Base-by-base conservation (phyloP, 164 flowering plant genomes). In the Berberis vulgaris region DNA sequence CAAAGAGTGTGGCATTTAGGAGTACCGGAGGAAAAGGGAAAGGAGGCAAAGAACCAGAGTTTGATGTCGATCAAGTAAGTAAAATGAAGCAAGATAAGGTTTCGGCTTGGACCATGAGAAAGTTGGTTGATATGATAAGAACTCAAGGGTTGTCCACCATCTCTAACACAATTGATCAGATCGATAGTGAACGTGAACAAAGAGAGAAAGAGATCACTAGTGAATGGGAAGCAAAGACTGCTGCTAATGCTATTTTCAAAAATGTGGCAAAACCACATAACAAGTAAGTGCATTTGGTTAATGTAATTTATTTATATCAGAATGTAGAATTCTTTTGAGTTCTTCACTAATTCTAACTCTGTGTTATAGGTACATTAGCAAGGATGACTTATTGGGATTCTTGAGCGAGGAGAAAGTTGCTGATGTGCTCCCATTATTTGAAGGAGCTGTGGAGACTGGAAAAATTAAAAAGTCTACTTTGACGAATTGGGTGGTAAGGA, bases 91-190 rank as follows among this genome's bases (percentile, higher is more conserved):
- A 76, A 63, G 85, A 75, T 66, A 86, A 83, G 67, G 80, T 92
- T 26, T 89, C 98, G 52, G 88, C 96, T 61, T 86, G 89, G 89
- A 87, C 89, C 5, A 87, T 92, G 89, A 81, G 67, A 74, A 84
- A 82, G 63, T 64, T 89, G 65, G 71, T 85, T 47, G 70, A 75
- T 46, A 76, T 79, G 46, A 76, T 89, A 38, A 73, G 74, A 1
- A 77, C 69, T 60, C 69, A 89, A 9, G 84, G 85, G 13, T 67
- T 89, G 57, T 72, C 86, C 4, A 86, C 93, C 6, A 68, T 87
- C 41, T 78, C 88, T 0, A 65, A 74, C 59, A 52, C 78, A 2
- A 76, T 86, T 7, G 81, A 81, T 3, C 73, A 74, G 41, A 68
- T 59, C 49, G 79, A 80, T 43, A 86, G 79, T 40, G 89, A 84